Conservation (phyloP, 345 rosid species). For the Erodium maritimum region DNA sequence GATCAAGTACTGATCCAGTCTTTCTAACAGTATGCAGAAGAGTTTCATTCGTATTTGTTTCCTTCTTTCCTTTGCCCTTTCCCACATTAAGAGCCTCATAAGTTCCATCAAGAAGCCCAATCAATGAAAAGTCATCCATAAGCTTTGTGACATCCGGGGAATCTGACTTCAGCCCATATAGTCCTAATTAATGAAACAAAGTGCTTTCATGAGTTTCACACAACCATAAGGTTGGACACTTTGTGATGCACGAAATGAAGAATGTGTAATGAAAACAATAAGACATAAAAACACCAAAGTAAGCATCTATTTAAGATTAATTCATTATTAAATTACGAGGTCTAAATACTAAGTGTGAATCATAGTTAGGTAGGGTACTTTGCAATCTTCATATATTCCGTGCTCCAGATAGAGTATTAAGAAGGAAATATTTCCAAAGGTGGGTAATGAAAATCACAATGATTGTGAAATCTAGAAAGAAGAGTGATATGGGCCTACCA, state of each 20-base stretch:
- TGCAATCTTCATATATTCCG: too few relatives aligned
- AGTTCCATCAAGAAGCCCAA: constrained; percentile 70
- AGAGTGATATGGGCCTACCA: too few relatives aligned
- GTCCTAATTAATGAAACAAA: constrained; percentile 34
- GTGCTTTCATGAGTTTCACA: constrained; percentile 7
- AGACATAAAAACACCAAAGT: background rate
- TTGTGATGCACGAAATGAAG: background rate
- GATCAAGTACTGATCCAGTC: constrained; percentile 52
- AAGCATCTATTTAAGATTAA: too few relatives aligned
- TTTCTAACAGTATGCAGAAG: constrained; percentile 46
- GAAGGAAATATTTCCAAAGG: too few relatives aligned
- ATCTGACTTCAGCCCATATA: constrained; percentile 82
- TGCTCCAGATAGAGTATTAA: too few relatives aligned
- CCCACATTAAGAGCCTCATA: constrained; percentile 42
- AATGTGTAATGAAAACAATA: background rate
- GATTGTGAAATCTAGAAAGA: too few relatives aligned
- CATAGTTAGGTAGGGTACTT: too few relatives aligned
- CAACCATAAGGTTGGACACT: background rate
- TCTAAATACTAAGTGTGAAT: too few relatives aligned
- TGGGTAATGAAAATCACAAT: too few relatives aligned
- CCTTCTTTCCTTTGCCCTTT: constrained; percentile 53
- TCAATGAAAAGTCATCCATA: constrained; percentile 57
- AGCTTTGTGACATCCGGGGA: constrained; percentile 58
- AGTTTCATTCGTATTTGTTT: constrained; percentile 26
- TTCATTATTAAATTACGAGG: too few relatives aligned